Conservation (phyloP, 2,329 filamentous ascomycete species). For the Aspergillus fumigatiaffinis region DNA sequence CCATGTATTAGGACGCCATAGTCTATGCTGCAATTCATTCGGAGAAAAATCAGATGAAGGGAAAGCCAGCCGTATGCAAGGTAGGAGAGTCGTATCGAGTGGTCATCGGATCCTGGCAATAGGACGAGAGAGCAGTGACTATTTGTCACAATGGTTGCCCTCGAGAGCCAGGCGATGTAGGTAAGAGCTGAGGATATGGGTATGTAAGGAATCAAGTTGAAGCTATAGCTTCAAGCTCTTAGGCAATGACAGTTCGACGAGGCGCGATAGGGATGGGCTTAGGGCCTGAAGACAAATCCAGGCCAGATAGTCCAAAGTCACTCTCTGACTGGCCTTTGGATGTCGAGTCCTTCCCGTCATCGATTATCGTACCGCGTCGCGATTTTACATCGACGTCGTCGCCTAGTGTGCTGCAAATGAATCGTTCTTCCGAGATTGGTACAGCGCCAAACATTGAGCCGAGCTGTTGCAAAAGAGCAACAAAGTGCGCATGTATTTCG, state of each 20-base stretch:
- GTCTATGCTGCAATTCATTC: conserved; percentile 18
- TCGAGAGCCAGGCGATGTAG: neutral
- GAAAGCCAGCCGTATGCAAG: neutral
- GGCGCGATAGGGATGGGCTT: conserved; percentile 37
- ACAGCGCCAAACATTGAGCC: conserved; percentile 44
- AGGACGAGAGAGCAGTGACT: neutral
- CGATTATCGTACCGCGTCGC: conserved; percentile 22
- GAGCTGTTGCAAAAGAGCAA: conserved; percentile 46
- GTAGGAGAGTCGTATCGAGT: neutral
- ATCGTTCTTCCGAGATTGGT: conserved; percentile 40
- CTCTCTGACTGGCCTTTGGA: conserved; percentile 16
- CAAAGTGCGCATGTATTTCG: conserved; percentile 54
- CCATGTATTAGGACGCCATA: conserved; percentile 19
- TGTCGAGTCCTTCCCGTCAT: conserved; percentile 13
- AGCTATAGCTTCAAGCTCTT: conserved; percentile 5
- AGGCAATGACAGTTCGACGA: conserved; percentile 36
- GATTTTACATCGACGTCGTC: conserved; percentile 23
- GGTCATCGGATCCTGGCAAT: neutral
- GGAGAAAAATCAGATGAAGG: conserved; percentile 3
- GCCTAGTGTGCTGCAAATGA: conserved; percentile 37
- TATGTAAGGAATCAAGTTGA: neutral
- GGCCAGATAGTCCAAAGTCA: conserved; percentile 30
- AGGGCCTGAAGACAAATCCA: conserved; percentile 32
- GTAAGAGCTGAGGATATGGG: neutral
- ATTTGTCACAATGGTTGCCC: neutral